phyloP scores from a whole-genome alignment of 116 monocot species.

The Posidonia oceanica region DNA sequence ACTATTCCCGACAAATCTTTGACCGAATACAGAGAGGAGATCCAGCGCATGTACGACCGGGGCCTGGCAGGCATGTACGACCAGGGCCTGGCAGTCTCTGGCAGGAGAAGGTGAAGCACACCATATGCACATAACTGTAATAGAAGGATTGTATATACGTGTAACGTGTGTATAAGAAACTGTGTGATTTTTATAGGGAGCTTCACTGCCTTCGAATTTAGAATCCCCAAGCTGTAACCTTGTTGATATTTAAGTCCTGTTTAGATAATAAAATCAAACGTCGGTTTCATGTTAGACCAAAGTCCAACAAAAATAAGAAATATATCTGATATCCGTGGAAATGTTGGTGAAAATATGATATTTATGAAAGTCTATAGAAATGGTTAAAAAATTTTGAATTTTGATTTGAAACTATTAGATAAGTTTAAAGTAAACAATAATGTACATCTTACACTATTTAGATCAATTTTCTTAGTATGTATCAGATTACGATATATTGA shows the following conservation, averaged over 20 bases:
- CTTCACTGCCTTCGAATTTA: neutral
- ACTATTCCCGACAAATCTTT: constrained; percentile 51
- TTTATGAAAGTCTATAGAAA: too few relatives aligned
- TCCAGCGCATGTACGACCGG: constrained; percentile 75
- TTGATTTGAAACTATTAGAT: too few relatives aligned
- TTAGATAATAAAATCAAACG: too few relatives aligned
- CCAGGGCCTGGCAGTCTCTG: constrained; percentile 25
- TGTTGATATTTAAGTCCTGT: neutral
- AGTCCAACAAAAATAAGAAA: too few relatives aligned
- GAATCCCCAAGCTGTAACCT: neutral
- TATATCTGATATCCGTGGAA: too few relatives aligned
- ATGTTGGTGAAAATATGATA: too few relatives aligned
- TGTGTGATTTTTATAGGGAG: neutral
- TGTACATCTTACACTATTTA: too few relatives aligned
- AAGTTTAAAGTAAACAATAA: too few relatives aligned
- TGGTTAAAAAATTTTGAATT: too few relatives aligned
- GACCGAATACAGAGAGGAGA: constrained; percentile 75
- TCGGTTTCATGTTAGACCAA: too few relatives aligned
- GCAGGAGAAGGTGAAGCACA: constrained; percentile 10
- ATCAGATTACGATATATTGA: too few relatives aligned
- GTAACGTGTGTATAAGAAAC: neutral
- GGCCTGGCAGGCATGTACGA: constrained; percentile 94
- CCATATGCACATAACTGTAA: neutral
- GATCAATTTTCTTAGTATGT: too few relatives aligned
- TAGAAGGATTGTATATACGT: neutral